phyloP scores from a whole-genome alignment of 306 rosid genomes.

The Mucuna pruriens region DNA sequence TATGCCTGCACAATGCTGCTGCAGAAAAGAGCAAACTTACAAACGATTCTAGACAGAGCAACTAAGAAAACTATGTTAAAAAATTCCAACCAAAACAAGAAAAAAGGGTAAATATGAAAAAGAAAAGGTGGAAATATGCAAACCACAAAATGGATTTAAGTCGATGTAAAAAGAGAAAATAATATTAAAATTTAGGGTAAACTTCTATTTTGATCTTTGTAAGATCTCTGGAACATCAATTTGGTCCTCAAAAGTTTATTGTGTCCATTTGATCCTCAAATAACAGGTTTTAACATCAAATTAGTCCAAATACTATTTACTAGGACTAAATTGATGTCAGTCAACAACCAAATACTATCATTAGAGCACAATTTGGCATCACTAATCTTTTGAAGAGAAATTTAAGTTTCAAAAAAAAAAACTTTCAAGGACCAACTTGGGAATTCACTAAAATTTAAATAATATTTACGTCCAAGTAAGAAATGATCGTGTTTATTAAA shows the following conservation, averaged over 20 bases:
- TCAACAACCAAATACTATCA: constrained; percentile 3
- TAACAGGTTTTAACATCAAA: not conserved
- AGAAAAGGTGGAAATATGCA: not conserved
- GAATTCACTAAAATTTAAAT: not conserved
- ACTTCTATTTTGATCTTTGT: constrained; percentile 10
- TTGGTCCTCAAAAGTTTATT: not conserved
- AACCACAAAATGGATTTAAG: constrained; percentile 1
- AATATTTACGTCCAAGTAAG: constrained; percentile 8
- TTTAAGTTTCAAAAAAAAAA: not conserved
- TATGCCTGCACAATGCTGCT: constrained; percentile 90
- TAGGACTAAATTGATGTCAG: not conserved
- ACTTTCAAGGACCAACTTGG: constrained; percentile 2
- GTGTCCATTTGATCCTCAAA: not conserved
- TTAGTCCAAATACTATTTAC: not conserved
- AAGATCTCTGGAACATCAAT: not conserved
- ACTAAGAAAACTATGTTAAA: not conserved
- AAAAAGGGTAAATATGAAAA: constrained; percentile 1
- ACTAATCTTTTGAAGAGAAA: constrained; percentile 10
- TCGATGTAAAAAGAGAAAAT: not conserved
- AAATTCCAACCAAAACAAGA: constrained; percentile 6
- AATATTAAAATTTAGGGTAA: constrained; percentile 7
- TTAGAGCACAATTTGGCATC: not conserved
- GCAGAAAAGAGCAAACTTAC: constrained; percentile 46
- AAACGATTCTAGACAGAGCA: constrained; percentile 20
- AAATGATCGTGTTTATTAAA: constrained; percentile 1